These are phyloP conservation scores for Rhodotorula mucilaginosa DNA, from an alignment of 1,284 basidiomycete species.

Conservation along the genomic window DNA sequence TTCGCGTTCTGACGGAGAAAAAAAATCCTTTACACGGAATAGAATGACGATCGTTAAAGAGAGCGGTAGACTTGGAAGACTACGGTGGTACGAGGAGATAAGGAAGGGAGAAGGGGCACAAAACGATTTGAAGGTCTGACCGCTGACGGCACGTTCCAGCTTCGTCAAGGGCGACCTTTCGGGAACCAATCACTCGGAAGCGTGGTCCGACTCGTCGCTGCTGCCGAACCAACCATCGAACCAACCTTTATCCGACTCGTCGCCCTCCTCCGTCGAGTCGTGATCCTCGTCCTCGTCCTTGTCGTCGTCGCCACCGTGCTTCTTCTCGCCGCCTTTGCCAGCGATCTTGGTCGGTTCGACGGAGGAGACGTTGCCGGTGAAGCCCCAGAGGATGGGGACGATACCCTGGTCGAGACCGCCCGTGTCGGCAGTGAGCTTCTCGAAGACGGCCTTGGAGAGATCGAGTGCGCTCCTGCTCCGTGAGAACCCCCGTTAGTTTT, in stretches of 20 bases:
- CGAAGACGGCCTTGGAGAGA: conserved; percentile 18
- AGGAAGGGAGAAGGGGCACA: too few species aligned
- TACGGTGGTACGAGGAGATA: too few species aligned
- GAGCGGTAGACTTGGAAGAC: too few species aligned
- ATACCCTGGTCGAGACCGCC: conserved; percentile 7
- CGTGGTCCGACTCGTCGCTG: too few species aligned
- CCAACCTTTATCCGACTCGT: not conserved
- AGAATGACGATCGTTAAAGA: not conserved
- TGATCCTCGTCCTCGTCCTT: not conserved
- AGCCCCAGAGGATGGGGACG: conserved; percentile 21
- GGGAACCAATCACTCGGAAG: too few species aligned
- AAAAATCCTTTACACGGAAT: too few species aligned
- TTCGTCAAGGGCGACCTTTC: too few species aligned
- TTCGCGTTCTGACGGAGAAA: too few species aligned
- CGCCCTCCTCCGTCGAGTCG: too few species aligned
- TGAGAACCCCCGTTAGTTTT: rapidly evolving
- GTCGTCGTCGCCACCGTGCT: not conserved
- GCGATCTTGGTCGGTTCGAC: not conserved
- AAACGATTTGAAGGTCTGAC: too few species aligned
- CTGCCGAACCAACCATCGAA: not conserved
- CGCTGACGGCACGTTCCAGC: too few species aligned
- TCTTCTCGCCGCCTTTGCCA: not conserved
- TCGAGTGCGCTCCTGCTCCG: conserved; percentile 13
- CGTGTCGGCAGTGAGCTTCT: conserved; percentile 2
- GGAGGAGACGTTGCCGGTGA: conserved; percentile 10